A percentile compares a stretch with the other conserved stretches of the same genome.
phyloP scores from a whole-genome alignment of 1,139 yeast genomes.

The Candida frijolesensis region DNA sequence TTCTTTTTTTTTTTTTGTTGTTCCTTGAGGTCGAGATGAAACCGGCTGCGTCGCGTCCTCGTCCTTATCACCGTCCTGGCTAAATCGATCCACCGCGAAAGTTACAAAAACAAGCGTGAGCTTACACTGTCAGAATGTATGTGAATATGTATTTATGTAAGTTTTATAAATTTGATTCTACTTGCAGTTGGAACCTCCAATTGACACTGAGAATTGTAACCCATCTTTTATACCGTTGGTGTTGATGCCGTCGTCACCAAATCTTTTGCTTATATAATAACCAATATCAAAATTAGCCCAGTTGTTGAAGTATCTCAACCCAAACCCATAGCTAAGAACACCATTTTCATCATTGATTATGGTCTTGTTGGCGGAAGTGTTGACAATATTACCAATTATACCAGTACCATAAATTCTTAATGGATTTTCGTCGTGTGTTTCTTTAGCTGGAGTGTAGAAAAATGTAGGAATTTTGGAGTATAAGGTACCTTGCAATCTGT shows the following conservation, averaged over 20 bases:
- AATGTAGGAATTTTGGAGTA: conserved; percentile 40
- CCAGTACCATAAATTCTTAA: conserved; percentile 46
- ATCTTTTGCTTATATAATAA: conserved; percentile 40
- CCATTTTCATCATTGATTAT: conserved; percentile 26
- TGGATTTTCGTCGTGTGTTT: conserved; percentile 30
- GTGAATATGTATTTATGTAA: background rate
- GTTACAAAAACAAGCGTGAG: conserved; percentile 1
- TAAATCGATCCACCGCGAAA: background rate
- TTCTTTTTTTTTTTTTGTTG: background rate
- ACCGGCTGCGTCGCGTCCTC: background rate
- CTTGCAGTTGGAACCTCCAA: conserved; percentile 41
- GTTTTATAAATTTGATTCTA: background rate
- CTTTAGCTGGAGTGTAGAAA: conserved; percentile 18
- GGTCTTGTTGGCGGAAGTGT: conserved; percentile 14
- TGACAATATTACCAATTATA: conserved; percentile 35
- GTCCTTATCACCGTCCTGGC: no score
- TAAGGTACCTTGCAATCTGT: conserved; percentile 35
- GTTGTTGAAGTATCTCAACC: conserved; percentile 42
- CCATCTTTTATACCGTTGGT: conserved; percentile 44
- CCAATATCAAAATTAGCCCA: conserved; percentile 53
- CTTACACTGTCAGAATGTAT: background rate
- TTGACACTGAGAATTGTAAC: conserved; percentile 47
- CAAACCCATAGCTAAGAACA: conserved; percentile 44
- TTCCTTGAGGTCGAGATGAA: background rate
- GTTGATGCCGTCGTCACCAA: conserved; percentile 19